Conservation (phyloP, 805 yeast species). For the Candida parachauliodes region DNA sequence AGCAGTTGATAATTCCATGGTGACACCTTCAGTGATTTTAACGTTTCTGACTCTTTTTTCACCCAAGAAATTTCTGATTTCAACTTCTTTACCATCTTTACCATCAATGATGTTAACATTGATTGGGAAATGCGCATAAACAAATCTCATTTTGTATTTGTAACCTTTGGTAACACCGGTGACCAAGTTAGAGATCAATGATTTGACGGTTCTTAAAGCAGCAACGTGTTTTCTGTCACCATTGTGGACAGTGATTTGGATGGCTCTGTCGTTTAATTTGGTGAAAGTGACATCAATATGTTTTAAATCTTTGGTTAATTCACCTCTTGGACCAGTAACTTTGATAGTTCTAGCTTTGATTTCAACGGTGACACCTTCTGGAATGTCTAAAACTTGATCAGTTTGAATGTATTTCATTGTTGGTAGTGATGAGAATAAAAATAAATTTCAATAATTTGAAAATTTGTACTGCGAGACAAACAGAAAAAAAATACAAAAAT, state of each 20-base stretch:
- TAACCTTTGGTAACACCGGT: constrained; percentile 99
- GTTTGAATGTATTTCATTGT: constrained; percentile 81
- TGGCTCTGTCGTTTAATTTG: constrained; percentile 66
- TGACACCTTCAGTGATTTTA: constrained; percentile 85
- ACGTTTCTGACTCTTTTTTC: constrained; percentile 95
- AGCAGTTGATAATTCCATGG: constrained; percentile 71
- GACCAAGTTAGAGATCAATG: constrained; percentile 88
- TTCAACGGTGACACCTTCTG: constrained; percentile 88
- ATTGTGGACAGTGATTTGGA: constrained; percentile 92
- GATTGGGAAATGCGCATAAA: constrained; percentile 99
- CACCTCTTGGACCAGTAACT: constrained; percentile 98
- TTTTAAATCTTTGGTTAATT: constrained; percentile 80
- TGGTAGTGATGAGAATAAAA: neutral
- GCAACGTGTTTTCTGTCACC: constrained; percentile 99
- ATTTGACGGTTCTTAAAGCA: constrained; percentile 97
- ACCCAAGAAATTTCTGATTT: constrained; percentile 99
- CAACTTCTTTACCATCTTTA: constrained; percentile 75
- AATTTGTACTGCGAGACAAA: neutral
- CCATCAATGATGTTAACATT: constrained; percentile 83
- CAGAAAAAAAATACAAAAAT: too few relatives aligned
- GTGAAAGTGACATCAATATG: constrained; percentile 93
- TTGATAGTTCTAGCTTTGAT: constrained; percentile 88
- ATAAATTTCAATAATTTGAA: neutral
- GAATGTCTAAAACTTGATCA: constrained; percentile 77
- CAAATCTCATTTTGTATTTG: constrained; percentile 99